These are phyloP conservation scores for Tetrahymena borealis DNA, from an alignment of 73 alveolate species.

Conservation along the genomic window DNA sequence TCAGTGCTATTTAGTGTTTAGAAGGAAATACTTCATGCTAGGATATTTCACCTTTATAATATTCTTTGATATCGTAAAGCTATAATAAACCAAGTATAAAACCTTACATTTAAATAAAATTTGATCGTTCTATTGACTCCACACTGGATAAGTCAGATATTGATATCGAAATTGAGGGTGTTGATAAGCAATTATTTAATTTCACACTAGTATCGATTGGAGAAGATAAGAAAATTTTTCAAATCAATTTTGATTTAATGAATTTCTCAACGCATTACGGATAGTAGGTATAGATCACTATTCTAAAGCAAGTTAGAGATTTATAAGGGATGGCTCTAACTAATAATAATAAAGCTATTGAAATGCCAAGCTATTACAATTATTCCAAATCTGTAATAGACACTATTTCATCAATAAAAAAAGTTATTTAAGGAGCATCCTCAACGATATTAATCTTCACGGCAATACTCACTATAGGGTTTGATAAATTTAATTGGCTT, in stretches of 20 bases:
- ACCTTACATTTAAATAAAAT: neutral
- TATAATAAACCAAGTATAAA: neutral
- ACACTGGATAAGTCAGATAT: neutral
- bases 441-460: neutral
- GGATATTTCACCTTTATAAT: neutral
- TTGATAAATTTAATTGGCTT: neutral
- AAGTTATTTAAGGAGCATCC: neutral
- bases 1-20: neutral
- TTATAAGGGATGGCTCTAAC: neutral
- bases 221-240: neutral
- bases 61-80: neutral
- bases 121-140: neutral
- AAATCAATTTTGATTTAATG: neutral
- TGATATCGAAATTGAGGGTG: neutral
- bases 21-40: neutral
- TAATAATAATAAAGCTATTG: neutral
- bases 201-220: neutral
- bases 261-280: neutral
- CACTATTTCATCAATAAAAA: neutral
- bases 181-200: neutral
- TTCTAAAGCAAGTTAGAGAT: neutral
- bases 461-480: neutral
- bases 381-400: neutral
- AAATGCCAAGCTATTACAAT: neutral
- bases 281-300: neutral